Evolutionary conservation across 768 basidiomycete genomes (phyloP).

Genomic region (Xerocomellus intermedius): DNA sequence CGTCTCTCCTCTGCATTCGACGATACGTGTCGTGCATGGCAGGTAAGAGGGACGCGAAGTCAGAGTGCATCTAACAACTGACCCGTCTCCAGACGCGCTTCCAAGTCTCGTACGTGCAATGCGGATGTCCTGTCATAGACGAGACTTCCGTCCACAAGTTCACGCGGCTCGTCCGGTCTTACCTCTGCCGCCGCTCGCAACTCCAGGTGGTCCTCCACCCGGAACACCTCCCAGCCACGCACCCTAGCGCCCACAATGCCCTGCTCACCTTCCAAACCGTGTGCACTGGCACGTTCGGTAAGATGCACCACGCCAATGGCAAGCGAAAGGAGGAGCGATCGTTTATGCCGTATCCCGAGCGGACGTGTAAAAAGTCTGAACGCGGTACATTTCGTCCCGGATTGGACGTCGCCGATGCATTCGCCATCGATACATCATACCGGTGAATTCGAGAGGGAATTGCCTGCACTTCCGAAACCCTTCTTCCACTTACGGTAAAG

Average conservation of each 20-base stretch:
- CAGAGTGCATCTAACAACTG: background rate
- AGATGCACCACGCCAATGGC: background rate
- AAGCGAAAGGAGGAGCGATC: background rate
- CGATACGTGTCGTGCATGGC: conserved; percentile 52
- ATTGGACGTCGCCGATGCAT: background rate
- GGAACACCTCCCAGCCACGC: conserved; percentile 48
- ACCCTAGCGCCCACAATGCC: conserved; percentile 55
- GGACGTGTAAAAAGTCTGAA: background rate
- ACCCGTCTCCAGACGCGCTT: conserved; percentile 39
- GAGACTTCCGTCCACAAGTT: conserved; percentile 45
- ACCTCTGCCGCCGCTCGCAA: conserved; percentile 20
- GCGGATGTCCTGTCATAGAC: conserved; percentile 55
- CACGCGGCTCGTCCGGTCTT: conserved; percentile 31
- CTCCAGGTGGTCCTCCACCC: conserved; percentile 34
- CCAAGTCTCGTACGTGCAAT: conserved; percentile 52
- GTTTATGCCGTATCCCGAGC: background rate
- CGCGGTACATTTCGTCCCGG: background rate
- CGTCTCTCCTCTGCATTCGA: conserved; percentile 47
- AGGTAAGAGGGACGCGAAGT: conserved; percentile 25
- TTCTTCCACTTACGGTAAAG: background rate
- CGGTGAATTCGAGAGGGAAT: background rate
- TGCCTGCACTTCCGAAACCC: background rate
- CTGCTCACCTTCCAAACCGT: conserved; percentile 36
- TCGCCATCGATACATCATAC: background rate
- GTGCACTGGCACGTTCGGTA: conserved; percentile 20